Evolutionary conservation across 2,329 filamentous ascomycete species (phyloP).

Genomic region (Nemania bipapillata): DNA sequence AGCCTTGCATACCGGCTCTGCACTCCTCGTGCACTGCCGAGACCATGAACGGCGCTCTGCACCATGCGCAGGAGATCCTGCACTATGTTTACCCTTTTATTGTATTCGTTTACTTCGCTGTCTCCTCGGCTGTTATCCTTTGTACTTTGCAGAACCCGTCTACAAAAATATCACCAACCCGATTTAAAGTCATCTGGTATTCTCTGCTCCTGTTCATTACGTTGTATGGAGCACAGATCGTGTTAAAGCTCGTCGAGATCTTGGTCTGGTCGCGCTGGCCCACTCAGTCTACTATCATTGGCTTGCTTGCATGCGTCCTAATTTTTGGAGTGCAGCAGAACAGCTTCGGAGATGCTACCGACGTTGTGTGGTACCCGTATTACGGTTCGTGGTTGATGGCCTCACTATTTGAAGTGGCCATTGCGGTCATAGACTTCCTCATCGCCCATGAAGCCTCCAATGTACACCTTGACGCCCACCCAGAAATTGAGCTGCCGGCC

Average conservation of each 20-base stretch:
- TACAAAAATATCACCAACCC: conserved; percentile 53
- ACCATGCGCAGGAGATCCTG: conserved; percentile 56
- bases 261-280: conserved; percentile 54
- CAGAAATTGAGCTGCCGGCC: conserved; percentile 31
- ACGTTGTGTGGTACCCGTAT: conserved; percentile 70
- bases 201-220: conserved; percentile 58
- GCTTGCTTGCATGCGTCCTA: conserved; percentile 69
- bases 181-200: conserved; percentile 57
- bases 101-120: conserved; percentile 68
- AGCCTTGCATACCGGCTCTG: conserved; percentile 6
- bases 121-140: conserved; percentile 62
- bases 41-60: conserved; percentile 34
- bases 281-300: conserved; percentile 63
- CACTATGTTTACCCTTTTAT: conserved; percentile 69
- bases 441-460: conserved; percentile 37
- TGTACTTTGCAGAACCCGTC: conserved; percentile 64
- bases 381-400: conserved; percentile 71
- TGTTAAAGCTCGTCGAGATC: conserved; percentile 54
- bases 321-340: conserved; percentile 71
- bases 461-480: conserved; percentile 21
- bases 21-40: conserved; percentile 18
- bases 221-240: conserved; percentile 62
- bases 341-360: conserved; percentile 62
- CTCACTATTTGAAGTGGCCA: conserved; percentile 64
- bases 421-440: conserved; percentile 56